Evolutionary conservation across 768 basidiomycete species (phyloP), one percentile per base, ranked within the genome.

Genomic region (Psilocybe cyanescens): DNA sequence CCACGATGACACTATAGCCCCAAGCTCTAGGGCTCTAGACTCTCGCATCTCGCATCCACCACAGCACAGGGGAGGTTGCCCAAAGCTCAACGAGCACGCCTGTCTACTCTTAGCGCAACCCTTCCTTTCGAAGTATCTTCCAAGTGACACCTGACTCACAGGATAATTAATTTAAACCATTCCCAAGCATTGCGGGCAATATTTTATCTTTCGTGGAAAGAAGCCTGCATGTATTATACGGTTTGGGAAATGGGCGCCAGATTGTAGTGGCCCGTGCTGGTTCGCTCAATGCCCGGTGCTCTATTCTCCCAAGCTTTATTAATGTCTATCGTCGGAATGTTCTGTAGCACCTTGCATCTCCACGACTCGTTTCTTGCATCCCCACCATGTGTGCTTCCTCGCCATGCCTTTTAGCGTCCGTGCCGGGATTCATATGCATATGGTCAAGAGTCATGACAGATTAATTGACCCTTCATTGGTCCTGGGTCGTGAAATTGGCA

Each of bases 151-250:
- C 37, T 53, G 56, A 39, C 47, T 16, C 46, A 51, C 44, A 31
- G 37, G 8, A 33, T 45, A 41, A 9, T 44, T 28, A 53, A 57
- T 41, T 49, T 50, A 37, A 17, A n/a, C 58, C 44, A 45, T 30
- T 48, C 52, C 59, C 59, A 61, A 57, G 37, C 60, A 59, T 61
- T 61, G 39, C 64, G 64, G 60, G 58, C 47, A 9, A 49, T 59
- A 53, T 24, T 48, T 62, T 52, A 58, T 60, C 55, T 47, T 8
- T 41, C 56, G 24, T 62, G 61, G 55, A 62, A 62, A 53, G 54
- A 61, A 57, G 50, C 35, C 37, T 24, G 19, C 19, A 50, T 61
- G 37, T 35, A 39, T 53, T 35, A 49, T 28, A 14, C 39, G 31
- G 12, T 31, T 7, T 44, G 31, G 56, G 29, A 39, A 61, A 48